These are phyloP conservation scores for Phytopythium ostracodes DNA, from an alignment of 352 stramenopile genomes.

Conservation along the genomic window DNA sequence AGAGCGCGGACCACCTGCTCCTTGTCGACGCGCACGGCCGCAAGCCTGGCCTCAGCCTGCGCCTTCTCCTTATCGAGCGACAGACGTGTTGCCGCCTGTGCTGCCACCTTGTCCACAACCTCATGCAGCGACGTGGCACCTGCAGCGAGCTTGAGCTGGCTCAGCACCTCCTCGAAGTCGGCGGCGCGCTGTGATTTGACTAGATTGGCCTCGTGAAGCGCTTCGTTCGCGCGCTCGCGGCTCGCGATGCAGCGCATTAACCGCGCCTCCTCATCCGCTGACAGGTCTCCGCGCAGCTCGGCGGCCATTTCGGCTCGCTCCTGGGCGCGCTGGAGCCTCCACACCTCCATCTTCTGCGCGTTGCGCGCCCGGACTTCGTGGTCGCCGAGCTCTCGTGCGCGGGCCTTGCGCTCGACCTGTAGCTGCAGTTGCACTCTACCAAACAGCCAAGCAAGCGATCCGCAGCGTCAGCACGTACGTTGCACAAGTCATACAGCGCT, in stretches of 20 bases:
- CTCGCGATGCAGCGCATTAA: conserved; percentile 60
- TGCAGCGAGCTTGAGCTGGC: conserved; percentile 63
- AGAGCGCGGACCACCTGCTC: conserved; percentile 51
- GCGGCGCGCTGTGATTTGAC: conserved; percentile 65
- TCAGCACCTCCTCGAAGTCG: conserved; percentile 63
- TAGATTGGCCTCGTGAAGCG: conserved; percentile 56
- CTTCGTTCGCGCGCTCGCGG: conserved; percentile 59
- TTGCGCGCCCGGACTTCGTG: conserved; percentile 77
- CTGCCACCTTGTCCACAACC: conserved; percentile 70
- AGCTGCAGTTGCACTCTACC: conserved; percentile 59
- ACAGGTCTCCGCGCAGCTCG: conserved; percentile 70
- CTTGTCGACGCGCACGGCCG: conserved; percentile 55
- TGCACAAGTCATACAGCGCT: not conserved
- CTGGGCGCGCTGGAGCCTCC: conserved; percentile 62
- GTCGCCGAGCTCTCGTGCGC: conserved; percentile 63
- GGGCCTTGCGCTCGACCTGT: conserved; percentile 56
- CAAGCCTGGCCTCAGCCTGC: conserved; percentile 48
- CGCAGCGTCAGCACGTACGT: not conserved
- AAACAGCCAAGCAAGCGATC: not conserved
- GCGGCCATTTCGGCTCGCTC: conserved; percentile 75
- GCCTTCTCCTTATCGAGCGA: conserved; percentile 79
- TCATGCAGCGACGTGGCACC: conserved; percentile 45
- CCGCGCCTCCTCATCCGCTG: conserved; percentile 51
- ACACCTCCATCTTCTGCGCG: conserved; percentile 78
- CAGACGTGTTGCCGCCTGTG: conserved; percentile 43